phyloP scores from a whole-genome alignment of 805 yeast genomes.

The Wickerhamomyces silvicola region DNA sequence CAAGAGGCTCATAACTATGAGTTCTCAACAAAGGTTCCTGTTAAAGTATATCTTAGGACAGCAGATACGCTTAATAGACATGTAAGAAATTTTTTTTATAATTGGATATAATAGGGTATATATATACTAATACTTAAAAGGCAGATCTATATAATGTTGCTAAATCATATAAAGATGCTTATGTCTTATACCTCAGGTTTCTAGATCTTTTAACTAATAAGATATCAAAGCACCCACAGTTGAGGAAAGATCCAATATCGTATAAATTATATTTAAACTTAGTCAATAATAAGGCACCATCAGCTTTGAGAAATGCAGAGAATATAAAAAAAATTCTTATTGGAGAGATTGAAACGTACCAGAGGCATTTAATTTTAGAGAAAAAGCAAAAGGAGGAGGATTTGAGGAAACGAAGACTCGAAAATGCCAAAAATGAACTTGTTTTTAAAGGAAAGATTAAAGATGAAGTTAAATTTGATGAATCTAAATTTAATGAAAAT shows the following conservation, averaged over 20 bases:
- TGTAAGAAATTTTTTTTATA: slow-evolving; percentile 24
- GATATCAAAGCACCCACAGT: slow-evolving; percentile 40
- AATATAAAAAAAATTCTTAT: slow-evolving; percentile 23
- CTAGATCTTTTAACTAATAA: slow-evolving; percentile 49
- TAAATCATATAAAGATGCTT: slow-evolving; percentile 42
- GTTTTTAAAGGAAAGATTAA: slow-evolving; percentile 2
- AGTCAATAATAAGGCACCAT: slow-evolving; percentile 18
- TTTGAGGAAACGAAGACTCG: slow-evolving; percentile 9
- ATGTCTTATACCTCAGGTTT: slow-evolving; percentile 49
- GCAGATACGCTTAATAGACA: slow-evolving; percentile 40
- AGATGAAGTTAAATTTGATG: slow-evolving; percentile 14
- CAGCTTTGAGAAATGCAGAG: slow-evolving; percentile 17
- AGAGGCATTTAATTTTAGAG: slow-evolving; percentile 16
- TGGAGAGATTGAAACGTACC: slow-evolving; percentile 25
- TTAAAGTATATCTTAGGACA: slow-evolving; percentile 50
- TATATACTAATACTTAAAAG: too few relatives aligned
- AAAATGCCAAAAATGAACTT: not conserved
- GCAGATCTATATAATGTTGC: slow-evolving; percentile 39
- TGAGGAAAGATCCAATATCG: slow-evolving; percentile 20
- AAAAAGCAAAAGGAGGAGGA: slow-evolving; percentile 19
- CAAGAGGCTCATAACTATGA: slow-evolving; percentile 47
- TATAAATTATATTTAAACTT: slow-evolving; percentile 11
- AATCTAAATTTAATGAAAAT: slow-evolving; percentile 11
- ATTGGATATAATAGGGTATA: too few relatives aligned
- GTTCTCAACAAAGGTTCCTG: slow-evolving; percentile 43